phyloP scores from a whole-genome alignment of 495 filamentous ascomycete genomes.

The Neurospora discreta region DNA sequence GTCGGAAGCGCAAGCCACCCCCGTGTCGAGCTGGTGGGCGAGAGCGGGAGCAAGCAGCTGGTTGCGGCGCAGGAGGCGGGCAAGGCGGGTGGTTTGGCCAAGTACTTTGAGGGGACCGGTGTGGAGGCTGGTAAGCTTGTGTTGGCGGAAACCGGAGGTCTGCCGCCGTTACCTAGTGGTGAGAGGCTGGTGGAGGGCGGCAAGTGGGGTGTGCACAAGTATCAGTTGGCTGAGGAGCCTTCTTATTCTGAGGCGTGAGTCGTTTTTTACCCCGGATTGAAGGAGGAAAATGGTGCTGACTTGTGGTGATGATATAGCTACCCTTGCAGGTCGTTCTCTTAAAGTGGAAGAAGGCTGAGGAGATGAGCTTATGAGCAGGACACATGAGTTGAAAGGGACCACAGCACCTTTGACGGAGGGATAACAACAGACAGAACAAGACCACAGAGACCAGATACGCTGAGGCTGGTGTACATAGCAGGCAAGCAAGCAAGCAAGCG shows the following conservation, averaged over 20 bases:
- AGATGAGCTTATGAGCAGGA: neutral
- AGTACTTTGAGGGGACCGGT: conserved; percentile 57
- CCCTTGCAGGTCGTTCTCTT: conserved; percentile 26
- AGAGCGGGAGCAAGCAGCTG: conserved; percentile 71
- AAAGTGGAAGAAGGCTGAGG: neutral
- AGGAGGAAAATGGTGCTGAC: conserved; percentile 11
- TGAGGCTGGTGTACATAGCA: conserved; percentile 2
- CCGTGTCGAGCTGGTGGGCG: conserved; percentile 73
- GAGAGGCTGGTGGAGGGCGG: conserved; percentile 30
- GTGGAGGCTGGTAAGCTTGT: conserved; percentile 51
- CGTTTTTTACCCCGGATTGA: neutral
- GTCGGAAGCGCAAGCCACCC: conserved; percentile 76
- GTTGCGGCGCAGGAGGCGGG: conserved; percentile 72
- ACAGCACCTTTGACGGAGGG: neutral
- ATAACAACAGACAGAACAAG: neutral
- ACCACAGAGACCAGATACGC: neutral
- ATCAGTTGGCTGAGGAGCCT: conserved; percentile 42
- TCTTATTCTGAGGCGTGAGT: conserved; percentile 50
- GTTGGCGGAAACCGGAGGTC: conserved; percentile 48
- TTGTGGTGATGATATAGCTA: conserved; percentile 12
- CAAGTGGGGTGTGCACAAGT: conserved; percentile 43
- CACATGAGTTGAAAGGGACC: neutral
- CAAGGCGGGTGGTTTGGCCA: conserved; percentile 55
- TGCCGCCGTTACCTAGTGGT: conserved; percentile 75
- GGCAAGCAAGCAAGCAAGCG: neutral